These are phyloP conservation scores for Akanthomyces lecanii DNA, from an alignment of 2,329 filamentous ascomycete species.

Conservation along the genomic window DNA sequence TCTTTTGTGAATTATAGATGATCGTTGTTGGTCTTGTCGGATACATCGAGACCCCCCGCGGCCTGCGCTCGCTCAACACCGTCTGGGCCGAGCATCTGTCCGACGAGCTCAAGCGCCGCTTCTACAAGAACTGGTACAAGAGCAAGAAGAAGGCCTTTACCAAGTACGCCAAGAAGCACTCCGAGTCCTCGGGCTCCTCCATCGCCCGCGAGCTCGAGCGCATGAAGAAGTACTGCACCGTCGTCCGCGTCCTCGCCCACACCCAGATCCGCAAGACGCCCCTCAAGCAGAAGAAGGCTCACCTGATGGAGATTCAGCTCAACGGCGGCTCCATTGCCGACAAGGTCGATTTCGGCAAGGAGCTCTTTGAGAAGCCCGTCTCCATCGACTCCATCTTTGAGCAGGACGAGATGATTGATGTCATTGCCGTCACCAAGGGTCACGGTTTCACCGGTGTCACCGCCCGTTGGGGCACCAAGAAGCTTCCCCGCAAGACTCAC, in stretches of 20 bases:
- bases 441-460: constrained; percentile 98
- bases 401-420: constrained; percentile 99
- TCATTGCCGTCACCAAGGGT: constrained; percentile 99
- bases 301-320: constrained; percentile 99
- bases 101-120: constrained; percentile 98
- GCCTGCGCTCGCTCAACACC: constrained; percentile 97
- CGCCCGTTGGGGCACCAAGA: constrained; percentile 98
- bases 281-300: constrained; percentile 99
- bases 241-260: constrained; percentile 98
- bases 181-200: constrained; percentile 82
- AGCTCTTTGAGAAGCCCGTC: constrained; percentile 98
- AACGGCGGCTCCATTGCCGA: constrained; percentile 94
- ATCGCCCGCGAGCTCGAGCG: constrained; percentile 98
- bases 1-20: constrained; percentile 65
- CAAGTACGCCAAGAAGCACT: constrained; percentile 99
- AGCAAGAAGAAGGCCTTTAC: constrained; percentile 99
- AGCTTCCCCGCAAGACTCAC: constrained; percentile 99
- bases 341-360: constrained; percentile 94
- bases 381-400: constrained; percentile 93
- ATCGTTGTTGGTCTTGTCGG: constrained; percentile 99
- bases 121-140: constrained; percentile 99
- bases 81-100: constrained; percentile 99
- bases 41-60: constrained; percentile 99
- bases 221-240: constrained; percentile 99
- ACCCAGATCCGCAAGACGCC: constrained; percentile 99